Percentiles rank a stretch among this genome's conserved stretches.
phyloP scores from a whole-genome alignment of 257 asterid species.

The Penstemon barbatus region DNA sequence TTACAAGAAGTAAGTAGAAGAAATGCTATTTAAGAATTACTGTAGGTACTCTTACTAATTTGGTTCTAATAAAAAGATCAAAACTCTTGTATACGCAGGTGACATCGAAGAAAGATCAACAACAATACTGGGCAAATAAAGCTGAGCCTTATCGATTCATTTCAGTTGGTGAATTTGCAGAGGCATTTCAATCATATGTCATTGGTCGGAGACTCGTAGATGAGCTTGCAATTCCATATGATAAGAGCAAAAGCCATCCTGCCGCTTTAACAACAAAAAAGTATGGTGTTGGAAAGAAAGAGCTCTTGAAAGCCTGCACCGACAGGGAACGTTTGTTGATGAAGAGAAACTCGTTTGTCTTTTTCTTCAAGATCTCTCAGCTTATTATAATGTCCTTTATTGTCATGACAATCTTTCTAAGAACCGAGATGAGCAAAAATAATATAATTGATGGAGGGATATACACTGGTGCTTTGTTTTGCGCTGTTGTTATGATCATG shows the following conservation, averaged over 20 bases:
- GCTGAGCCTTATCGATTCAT: conserved; percentile 45
- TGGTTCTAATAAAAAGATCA: conserved; percentile 14
- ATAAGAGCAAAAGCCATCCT: conserved; percentile 67
- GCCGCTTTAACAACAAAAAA: conserved; percentile 64
- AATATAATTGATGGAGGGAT: conserved; percentile 44
- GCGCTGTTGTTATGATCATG: conserved; percentile 40
- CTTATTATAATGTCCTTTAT: conserved; percentile 40
- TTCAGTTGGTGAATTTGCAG: conserved; percentile 36
- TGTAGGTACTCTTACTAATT: neutral
- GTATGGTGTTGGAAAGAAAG: conserved; percentile 54
- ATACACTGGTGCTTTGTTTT: conserved; percentile 52
- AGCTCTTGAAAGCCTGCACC: conserved; percentile 57
- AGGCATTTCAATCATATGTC: conserved; percentile 36
- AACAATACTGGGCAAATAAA: conserved; percentile 47
- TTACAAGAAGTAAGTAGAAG: conserved; percentile 44
- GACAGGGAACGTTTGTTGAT: conserved; percentile 56
- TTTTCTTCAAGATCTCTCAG: conserved; percentile 55
- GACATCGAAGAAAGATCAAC: conserved; percentile 54
- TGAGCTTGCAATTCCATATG: conserved; percentile 58
- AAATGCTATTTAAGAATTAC: neutral
- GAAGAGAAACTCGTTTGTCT: conserved; percentile 62
- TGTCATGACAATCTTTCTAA: conserved; percentile 46
- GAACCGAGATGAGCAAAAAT: conserved; percentile 50
- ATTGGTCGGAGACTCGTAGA: conserved; percentile 41
- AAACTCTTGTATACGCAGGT: conserved; percentile 34